Conservation (phyloP, 495 filamentous ascomycete genomes). For the Mytilinidion resinicola region DNA sequence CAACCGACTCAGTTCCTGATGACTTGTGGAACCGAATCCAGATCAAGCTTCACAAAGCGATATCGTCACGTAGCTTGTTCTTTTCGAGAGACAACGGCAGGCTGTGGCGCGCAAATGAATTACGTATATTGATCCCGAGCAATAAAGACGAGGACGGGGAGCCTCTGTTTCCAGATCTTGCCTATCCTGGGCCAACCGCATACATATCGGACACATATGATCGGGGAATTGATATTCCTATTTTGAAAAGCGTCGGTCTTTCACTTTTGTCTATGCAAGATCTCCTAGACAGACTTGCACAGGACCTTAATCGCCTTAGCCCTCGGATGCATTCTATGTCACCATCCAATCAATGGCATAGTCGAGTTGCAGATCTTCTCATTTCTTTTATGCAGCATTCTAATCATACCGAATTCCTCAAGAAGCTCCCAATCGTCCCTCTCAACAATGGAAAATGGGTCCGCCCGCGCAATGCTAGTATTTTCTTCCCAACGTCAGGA, state of each 20-base stretch:
- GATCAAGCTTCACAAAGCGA: neutral
- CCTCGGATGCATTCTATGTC: neutral
- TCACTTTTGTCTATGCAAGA: neutral
- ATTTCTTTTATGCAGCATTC: neutral
- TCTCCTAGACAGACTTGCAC: neutral
- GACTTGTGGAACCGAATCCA: constrained; percentile 5
- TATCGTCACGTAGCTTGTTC: neutral
- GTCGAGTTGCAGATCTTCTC: constrained; percentile 1
- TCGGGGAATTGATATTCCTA: neutral
- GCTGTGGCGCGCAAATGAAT: constrained; percentile 1
- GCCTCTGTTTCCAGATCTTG: constrained; percentile 1
- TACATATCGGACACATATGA: constrained; percentile 4
- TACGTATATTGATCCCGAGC: neutral
- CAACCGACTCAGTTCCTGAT: constrained; percentile 3
- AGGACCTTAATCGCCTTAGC: neutral
- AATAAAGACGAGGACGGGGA: neutral
- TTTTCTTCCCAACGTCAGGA: constrained; percentile 7
- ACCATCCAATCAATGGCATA: neutral
- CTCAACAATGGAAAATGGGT: constrained; percentile 5
- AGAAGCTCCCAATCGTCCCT: neutral
- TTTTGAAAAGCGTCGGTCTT: neutral
- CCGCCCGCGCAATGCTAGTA: constrained; percentile 1
- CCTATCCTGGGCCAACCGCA: neutral
- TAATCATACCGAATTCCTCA: neutral
- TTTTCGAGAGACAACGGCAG: constrained; percentile 1